Conservation (phyloP, 2,329 filamentous ascomycete genomes). For the Boeremia lycopersici region DNA sequence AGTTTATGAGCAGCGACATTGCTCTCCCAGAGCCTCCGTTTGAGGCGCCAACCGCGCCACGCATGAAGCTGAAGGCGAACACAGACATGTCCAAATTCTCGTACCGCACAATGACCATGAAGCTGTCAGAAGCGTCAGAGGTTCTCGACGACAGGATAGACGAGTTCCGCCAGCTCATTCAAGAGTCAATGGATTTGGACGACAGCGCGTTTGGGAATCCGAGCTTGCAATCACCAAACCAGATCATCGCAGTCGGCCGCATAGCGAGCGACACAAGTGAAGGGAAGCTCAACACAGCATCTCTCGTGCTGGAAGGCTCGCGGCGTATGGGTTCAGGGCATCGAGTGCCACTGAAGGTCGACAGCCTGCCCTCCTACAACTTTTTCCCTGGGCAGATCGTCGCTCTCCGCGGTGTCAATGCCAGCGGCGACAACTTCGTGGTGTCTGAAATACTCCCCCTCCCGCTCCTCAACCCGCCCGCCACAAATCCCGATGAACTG, state of each 20-base stretch:
- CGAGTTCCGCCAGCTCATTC: slow-evolving; percentile 77
- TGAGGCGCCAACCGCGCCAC: slow-evolving; percentile 73
- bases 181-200: slow-evolving; percentile 76
- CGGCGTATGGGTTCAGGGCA: slow-evolving; percentile 81
- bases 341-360: slow-evolving; percentile 79
- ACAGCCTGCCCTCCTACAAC: slow-evolving; percentile 71
- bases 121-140: slow-evolving; percentile 87
- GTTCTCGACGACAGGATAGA: slow-evolving; percentile 95
- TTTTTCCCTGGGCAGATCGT: slow-evolving; percentile 97
- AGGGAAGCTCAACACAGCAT: slow-evolving; percentile 83
- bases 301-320: slow-evolving; percentile 86
- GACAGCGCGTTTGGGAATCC: slow-evolving; percentile 86
- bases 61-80: slow-evolving; percentile 83
- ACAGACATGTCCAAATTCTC: slow-evolving; percentile 89
- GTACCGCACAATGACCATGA: slow-evolving; percentile 95
- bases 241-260: slow-evolving; percentile 87
- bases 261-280: slow-evolving; percentile 89
- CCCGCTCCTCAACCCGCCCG: slow-evolving; percentile 76
- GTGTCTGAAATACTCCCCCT: slow-evolving; percentile 77
- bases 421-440: slow-evolving; percentile 80
- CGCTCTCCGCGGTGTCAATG: slow-evolving; percentile 83
- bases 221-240: slow-evolving; percentile 79
- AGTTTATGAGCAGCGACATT: slow-evolving; percentile 76
- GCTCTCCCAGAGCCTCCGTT: slow-evolving; percentile 70
- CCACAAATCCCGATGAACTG: slow-evolving; percentile 69